Evolutionary conservation across 371 early-diverging fungal species (phyloP), one percentile per base, ranked within the genome.

Genomic region (Mortierella sp.): DNA sequence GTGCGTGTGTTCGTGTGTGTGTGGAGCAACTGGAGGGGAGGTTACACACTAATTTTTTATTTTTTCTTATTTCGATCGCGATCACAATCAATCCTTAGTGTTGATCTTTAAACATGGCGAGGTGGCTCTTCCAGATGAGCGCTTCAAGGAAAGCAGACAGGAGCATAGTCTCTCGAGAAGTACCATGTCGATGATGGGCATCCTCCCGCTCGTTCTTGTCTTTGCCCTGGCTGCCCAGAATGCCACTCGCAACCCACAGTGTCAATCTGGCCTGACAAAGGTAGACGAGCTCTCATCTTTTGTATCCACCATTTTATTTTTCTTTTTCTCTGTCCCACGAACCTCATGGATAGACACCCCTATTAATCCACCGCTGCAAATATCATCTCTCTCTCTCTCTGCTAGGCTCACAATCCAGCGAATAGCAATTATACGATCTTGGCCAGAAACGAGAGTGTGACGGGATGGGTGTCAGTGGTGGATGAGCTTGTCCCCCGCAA

Each of bases 381-480:
- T 23, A 25, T 26, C 12, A 6, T 23, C n/a, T 0, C 30, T 46
- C 9, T n/a, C 48, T 28, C 18, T 43, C 18, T 4, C 25, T 45
- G 59, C 62, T 64, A 81, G 75, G 62, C 69, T 4, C 66, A 80
- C 64, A 62, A 72, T 37, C 62, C 80, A n/a, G n/a, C 53, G 45
- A 62, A 60, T 50, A 70, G 69, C 12, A 73, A 79, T 18, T 85
- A 72, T 62, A 82, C 67, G 6, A 81, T 92, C 53, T 75, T 92
- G 21, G 88, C 86, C 45, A 85, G 91, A 29, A 80, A 77, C 12
- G 93, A 95, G 73, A 91, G 92, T 23, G 71, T 81, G 48, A 92
- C 92, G 0, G 95, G 95, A 6, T 93, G 89, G 89, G 80, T 95
- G 16, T 84, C 87, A 12, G 89, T 91, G 5, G 81, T 89, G 15